These are phyloP conservation scores for Paraphoma chrysanthemicola DNA, from an alignment of 2,329 filamentous ascomycete genomes.

Conservation along the genomic window DNA sequence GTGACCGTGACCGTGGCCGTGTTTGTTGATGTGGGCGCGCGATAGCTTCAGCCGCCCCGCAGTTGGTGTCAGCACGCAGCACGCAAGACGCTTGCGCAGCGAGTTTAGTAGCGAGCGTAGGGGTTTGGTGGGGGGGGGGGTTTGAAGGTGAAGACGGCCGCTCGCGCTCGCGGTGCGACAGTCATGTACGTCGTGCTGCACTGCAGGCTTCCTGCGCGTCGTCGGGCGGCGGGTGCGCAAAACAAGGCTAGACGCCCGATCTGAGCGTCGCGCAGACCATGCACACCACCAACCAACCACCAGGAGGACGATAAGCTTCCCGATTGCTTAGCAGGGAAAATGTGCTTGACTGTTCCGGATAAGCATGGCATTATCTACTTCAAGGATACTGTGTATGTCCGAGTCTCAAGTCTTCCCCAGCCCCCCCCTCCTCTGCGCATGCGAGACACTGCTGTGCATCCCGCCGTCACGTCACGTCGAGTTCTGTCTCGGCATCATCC, in stretches of 20 bases:
- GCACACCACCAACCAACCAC: neutral
- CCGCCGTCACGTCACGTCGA: neutral
- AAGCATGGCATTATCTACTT: neutral
- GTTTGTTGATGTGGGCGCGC: neutral
- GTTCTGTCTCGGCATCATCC: neutral
- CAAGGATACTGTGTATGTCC: neutral
- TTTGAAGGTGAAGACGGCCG: constrained; percentile 4
- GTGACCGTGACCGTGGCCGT: constrained; percentile 6
- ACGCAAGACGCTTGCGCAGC: neutral
- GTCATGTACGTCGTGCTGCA: neutral
- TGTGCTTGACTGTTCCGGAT: neutral
- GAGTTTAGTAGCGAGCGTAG: constrained; percentile 13
- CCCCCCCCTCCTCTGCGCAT: neutral
- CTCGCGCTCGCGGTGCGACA: neutral
- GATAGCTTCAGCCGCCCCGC: constrained; percentile 7
- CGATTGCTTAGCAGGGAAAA: neutral
- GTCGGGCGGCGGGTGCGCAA: constrained; percentile 2
- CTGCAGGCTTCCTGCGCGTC: constrained; percentile 4
- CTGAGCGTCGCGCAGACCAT: constrained; percentile 1
- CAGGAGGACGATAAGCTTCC: neutral
- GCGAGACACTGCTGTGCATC: neutral
- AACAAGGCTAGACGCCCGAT: constrained; percentile 4
- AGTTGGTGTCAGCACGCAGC: constrained; percentile 3
- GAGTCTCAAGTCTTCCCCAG: neutral
- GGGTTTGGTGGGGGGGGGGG: constrained; percentile 8